phyloP scores from a whole-genome alignment of 1,284 basidiomycete species.

The Ustilago tritici region DNA sequence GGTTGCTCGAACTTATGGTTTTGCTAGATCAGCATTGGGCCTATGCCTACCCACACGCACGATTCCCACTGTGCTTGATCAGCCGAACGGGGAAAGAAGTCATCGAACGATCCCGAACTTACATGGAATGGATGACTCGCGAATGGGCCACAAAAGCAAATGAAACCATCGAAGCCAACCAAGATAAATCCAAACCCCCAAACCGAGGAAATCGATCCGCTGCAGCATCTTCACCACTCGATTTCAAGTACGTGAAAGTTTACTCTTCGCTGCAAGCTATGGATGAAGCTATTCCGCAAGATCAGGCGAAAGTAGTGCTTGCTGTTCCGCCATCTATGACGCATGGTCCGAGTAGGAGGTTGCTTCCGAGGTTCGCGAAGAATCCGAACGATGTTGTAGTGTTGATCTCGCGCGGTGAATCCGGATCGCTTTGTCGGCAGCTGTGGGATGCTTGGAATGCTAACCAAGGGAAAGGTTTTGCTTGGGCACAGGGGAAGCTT shows the following conservation, averaged over 20 bases:
- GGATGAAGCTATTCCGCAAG: conserved; percentile 81
- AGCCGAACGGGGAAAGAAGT: conserved; percentile 92
- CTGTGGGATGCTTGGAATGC: conserved; percentile 89
- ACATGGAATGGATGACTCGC: conserved; percentile 99
- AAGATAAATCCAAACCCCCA: conserved; percentile 12
- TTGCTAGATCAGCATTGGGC: conserved; percentile 98
- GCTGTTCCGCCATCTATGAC: conserved; percentile 92
- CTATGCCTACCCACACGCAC: conserved; percentile 77
- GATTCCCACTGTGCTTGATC: conserved; percentile 81
- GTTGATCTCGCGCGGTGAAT: conserved; percentile 74
- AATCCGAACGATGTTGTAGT: conserved; percentile 72
- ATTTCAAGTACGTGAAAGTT: conserved; percentile 79
- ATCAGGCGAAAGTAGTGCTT: conserved; percentile 84
- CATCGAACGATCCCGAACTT: conserved; percentile 90
- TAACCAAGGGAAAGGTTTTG: conserved; percentile 80
- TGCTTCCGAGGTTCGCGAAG: conserved; percentile 87
- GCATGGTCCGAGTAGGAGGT: conserved; percentile 86
- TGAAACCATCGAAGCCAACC: conserved; percentile 47
- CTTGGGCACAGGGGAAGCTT: conserved; percentile 87
- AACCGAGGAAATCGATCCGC: conserved; percentile 15
- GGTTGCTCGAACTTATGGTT: conserved; percentile 91
- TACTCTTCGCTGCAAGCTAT: conserved; percentile 85
- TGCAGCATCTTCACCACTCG: conserved; percentile 52
- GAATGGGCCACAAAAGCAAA: conserved; percentile 75
- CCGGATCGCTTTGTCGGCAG: conserved; percentile 81